Percentiles rank a stretch among this genome's conserved stretches.
phyloP scores from a whole-genome alignment of 768 basidiomycete genomes.

The Boletus insuetus region DNA sequence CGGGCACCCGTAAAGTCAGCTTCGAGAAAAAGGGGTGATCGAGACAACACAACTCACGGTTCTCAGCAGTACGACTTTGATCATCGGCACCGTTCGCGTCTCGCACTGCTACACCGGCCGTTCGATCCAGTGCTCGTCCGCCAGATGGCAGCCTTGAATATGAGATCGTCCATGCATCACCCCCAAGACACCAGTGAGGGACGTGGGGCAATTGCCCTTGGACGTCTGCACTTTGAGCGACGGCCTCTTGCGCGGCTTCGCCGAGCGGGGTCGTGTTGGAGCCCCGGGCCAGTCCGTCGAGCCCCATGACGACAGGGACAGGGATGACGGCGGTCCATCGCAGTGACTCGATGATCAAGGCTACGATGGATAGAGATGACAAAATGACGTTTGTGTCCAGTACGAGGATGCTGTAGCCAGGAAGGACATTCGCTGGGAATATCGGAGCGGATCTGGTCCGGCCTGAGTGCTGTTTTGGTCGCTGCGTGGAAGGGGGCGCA shows the following conservation, averaged over 20 bases:
- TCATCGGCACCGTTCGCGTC: slow-evolving; percentile 45
- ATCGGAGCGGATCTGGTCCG: slow-evolving; percentile 31
- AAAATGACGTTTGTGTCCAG: slow-evolving; percentile 95
- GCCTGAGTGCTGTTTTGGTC: slow-evolving; percentile 24
- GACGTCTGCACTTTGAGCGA: slow-evolving; percentile 94
- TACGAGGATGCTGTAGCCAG: too few species aligned
- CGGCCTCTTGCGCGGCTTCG: too few species aligned
- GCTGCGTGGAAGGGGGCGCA: too few species aligned
- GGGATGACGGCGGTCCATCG: slow-evolving; percentile 90
- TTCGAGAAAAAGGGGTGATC: too few species aligned
- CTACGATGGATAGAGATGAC: slow-evolving; percentile 71
- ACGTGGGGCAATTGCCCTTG: slow-evolving; percentile 85
- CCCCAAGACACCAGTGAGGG: slow-evolving; percentile 64
- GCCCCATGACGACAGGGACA: slow-evolving; percentile 93
- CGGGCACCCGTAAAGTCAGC: too few species aligned
- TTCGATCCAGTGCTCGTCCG: slow-evolving; percentile 89
- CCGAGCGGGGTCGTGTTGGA: slow-evolving; percentile 61
- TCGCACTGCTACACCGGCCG: slow-evolving; percentile 48
- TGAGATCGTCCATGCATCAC: slow-evolving; percentile 91
- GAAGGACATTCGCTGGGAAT: slow-evolving; percentile 59
- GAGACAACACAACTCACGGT: too few species aligned
- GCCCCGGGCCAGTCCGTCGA: slow-evolving; percentile 90
- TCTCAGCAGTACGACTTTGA: slow-evolving; percentile 86
- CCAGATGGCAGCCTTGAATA: slow-evolving; percentile 92
- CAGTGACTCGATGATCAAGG: slow-evolving; percentile 72